Conservation (phyloP, 768 basidiomycete genomes). For the Lactarius hatsudake region DNA sequence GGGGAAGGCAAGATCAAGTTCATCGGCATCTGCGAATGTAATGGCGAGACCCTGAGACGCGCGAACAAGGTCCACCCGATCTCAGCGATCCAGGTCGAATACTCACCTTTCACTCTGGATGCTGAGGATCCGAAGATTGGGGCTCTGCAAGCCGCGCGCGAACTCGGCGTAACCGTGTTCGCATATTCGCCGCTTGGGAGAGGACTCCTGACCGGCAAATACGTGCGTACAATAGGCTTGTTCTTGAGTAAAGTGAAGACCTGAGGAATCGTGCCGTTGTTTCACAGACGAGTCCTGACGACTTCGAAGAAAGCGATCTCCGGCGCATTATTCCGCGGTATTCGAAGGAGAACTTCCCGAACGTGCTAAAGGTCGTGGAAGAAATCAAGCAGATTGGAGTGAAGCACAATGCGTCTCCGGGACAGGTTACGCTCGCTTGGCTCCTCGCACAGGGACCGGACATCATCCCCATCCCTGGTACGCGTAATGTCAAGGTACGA, state of each 20-base stretch:
- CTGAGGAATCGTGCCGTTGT: background rate
- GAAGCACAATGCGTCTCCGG: slow-evolving; percentile 42
- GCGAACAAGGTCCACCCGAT: slow-evolving; percentile 40
- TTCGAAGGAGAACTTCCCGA: slow-evolving; percentile 46
- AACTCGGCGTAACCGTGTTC: slow-evolving; percentile 42
- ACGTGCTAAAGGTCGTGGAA: slow-evolving; percentile 41
- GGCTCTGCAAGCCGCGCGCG: slow-evolving; percentile 36
- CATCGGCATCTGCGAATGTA: slow-evolving; percentile 38
- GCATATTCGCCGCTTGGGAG: slow-evolving; percentile 50
- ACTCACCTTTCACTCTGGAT: slow-evolving; percentile 38
- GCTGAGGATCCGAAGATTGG: slow-evolving; percentile 37
- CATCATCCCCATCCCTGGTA: slow-evolving; percentile 49
- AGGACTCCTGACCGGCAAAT: slow-evolving; percentile 48
- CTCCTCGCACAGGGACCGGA: slow-evolving; percentile 46
- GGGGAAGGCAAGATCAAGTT: slow-evolving; percentile 38
- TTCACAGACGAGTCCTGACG: slow-evolving; percentile 38
- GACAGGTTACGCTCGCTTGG: slow-evolving; percentile 52
- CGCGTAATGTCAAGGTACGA: slow-evolving; percentile 38
- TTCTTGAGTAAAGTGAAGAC: background rate
- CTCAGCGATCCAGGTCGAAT: slow-evolving; percentile 39
- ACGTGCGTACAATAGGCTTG: slow-evolving; percentile 29
- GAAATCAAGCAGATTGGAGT: slow-evolving; percentile 36
- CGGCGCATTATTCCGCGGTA: slow-evolving; percentile 39
- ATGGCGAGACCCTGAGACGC: slow-evolving; percentile 36
- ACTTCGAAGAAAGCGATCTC: slow-evolving; percentile 42